A percentile compares a stretch with the other conserved stretches of the same genome.
These are phyloP conservation scores for Yamadazyma pseudoaaseri DNA, from an alignment of 1,139 yeast species.

Conservation along the genomic window DNA sequence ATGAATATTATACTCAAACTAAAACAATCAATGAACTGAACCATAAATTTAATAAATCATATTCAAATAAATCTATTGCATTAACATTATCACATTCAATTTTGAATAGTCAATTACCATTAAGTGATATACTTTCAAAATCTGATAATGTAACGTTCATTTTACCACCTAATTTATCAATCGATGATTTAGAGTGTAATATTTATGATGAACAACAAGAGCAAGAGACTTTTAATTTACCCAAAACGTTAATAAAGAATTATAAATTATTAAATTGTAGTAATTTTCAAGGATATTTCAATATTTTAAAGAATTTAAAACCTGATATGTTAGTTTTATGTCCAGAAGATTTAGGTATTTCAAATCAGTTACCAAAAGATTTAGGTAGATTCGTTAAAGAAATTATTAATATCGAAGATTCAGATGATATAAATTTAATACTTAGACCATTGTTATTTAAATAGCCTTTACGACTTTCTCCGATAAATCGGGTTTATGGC, in stretches of 20 bases:
- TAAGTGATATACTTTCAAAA: slow-evolving; percentile 37
- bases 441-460: slow-evolving; percentile 11
- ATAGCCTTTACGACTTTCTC: background rate
- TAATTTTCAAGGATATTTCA: slow-evolving; percentile 44
- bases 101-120: slow-evolving; percentile 37
- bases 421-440: slow-evolving; percentile 14
- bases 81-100: slow-evolving; percentile 46
- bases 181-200: slow-evolving; percentile 35
- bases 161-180: slow-evolving; percentile 44
- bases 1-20: slow-evolving; percentile 18
- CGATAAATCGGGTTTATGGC: background rate
- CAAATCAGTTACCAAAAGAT: slow-evolving; percentile 32
- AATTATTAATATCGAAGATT: slow-evolving; percentile 25
- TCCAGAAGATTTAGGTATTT: slow-evolving; percentile 44
- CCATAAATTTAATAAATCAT: slow-evolving; percentile 17
- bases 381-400: slow-evolving; percentile 40
- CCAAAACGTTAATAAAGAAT: slow-evolving; percentile 26
- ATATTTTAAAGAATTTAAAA: slow-evolving; percentile 38
- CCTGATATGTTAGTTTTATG: slow-evolving; percentile 46
- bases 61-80: slow-evolving; percentile 38
- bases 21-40: background rate
- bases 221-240: slow-evolving; percentile 14
- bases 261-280: slow-evolving; percentile 43
- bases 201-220: slow-evolving; percentile 4
- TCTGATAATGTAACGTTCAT: slow-evolving; percentile 46